Evolutionary conservation across 108 stramenopile genomes (phyloP).

Genomic region (Cyclostephanos invisitatus): DNA sequence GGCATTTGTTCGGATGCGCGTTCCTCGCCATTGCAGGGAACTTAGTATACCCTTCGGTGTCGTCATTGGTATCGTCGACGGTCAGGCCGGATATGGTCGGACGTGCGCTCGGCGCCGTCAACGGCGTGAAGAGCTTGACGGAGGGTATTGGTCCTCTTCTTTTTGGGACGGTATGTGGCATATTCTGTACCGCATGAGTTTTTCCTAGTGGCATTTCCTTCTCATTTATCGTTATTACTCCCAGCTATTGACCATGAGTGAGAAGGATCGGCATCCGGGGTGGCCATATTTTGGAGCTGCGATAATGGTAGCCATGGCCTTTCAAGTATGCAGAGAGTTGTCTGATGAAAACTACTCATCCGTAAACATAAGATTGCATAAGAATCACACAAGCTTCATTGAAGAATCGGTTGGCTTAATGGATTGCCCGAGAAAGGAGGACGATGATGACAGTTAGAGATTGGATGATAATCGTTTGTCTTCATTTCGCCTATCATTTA

Average conservation of each 20-base stretch:
- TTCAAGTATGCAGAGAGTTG: conserved; percentile 46
- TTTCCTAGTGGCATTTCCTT: neutral
- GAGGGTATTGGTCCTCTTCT: conserved; percentile 87
- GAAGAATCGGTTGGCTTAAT: conserved; percentile 4
- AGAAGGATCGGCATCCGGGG: conserved; percentile 70
- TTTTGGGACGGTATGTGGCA: conserved; percentile 61
- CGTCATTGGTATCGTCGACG: conserved; percentile 81
- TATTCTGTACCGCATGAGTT: neutral
- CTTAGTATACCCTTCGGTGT: conserved; percentile 92
- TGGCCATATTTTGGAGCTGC: conserved; percentile 59
- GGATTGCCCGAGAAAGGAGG: neutral
- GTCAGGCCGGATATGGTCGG: conserved; percentile 85
- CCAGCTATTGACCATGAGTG: conserved; percentile 64
- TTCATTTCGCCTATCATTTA: neutral
- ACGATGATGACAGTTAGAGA: neutral
- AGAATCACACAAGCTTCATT: neutral
- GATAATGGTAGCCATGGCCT: conserved; percentile 57
- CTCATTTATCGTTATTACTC: neutral
- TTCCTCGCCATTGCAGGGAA: conserved; percentile 81
- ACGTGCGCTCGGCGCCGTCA: conserved; percentile 93
- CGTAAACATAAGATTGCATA: neutral
- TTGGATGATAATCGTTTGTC: neutral
- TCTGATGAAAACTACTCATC: conserved; percentile 27
- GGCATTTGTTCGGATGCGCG: conserved; percentile 88
- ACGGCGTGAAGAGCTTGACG: conserved; percentile 94